phyloP scores from a whole-genome alignment of 179 eudicot species.

The Camellia oleifera region DNA sequence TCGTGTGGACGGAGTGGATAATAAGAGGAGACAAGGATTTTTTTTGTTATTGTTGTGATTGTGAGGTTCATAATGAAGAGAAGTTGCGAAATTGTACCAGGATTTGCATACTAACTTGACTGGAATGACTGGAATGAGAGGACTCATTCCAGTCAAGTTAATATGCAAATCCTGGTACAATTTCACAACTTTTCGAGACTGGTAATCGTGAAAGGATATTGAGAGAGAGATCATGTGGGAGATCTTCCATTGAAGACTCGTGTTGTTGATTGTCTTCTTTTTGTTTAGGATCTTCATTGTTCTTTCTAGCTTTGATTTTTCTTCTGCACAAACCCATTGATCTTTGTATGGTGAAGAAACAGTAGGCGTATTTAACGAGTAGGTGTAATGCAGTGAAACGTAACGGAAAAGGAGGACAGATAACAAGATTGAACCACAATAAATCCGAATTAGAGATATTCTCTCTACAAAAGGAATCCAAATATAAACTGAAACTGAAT shows the following conservation, averaged over 20 bases:
- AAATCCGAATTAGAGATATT: no score
- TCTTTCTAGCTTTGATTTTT: not conserved
- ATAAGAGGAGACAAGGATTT: no score
- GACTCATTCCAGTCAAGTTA: not conserved
- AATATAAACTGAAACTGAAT: no score
- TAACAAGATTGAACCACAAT: no score
- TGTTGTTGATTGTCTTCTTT: no score
- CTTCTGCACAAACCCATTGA: not conserved
- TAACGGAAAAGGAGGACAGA: no score
- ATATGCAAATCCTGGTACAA: not conserved
- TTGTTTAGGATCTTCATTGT: not conserved
- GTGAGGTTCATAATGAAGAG: not conserved
- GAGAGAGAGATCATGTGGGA: not conserved
- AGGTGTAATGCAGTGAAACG: no score
- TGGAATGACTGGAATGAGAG: not conserved
- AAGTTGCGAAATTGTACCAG: not conserved
- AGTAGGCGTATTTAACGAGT: no score
- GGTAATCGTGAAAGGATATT: not conserved
- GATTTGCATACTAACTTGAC: not conserved
- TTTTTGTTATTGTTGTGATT: not conserved
- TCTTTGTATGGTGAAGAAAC: not conserved
- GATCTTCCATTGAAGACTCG: not conserved
- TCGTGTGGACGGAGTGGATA: no score
- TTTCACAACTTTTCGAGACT: no score
- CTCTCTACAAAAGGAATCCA: no score